Evolutionary conservation across 495 filamentous ascomycete species (phyloP).

Genomic region (Choiromyces venosus): DNA sequence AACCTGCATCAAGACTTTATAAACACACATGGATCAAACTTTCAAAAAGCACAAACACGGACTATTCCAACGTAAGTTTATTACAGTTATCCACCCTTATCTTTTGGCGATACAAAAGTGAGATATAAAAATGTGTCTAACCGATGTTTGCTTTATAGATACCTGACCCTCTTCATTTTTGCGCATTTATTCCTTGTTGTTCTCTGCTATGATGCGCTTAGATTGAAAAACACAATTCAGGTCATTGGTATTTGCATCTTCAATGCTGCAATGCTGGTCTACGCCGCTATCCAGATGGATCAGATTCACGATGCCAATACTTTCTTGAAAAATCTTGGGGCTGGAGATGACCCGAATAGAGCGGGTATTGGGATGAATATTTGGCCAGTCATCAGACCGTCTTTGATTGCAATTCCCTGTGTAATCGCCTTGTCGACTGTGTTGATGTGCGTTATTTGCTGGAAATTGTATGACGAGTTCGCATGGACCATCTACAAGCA

Average conservation of each 20-base stretch:
- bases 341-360: slow-evolving; percentile 25
- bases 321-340: slow-evolving; percentile 43
- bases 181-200: slow-evolving; percentile 87
- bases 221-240: slow-evolving; percentile 97
- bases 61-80: slow-evolving; percentile 45
- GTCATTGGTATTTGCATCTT: slow-evolving; percentile 90
- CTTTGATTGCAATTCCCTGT: slow-evolving; percentile 76
- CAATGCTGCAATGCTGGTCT: slow-evolving; percentile 84
- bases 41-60: slow-evolving; percentile 40
- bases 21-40: slow-evolving; percentile 19
- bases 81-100: neutral
- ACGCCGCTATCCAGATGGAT: slow-evolving; percentile 84
- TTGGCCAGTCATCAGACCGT: slow-evolving; percentile 65
- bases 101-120: slow-evolving; percentile 1
- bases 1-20: slow-evolving; percentile 45
- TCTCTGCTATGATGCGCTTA: slow-evolving; percentile 85
- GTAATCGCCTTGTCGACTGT: slow-evolving; percentile 72
- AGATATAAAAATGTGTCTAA: slow-evolving; percentile 44
- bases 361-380: slow-evolving; percentile 47
- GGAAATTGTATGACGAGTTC: slow-evolving; percentile 97
- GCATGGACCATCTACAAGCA: slow-evolving; percentile 99
- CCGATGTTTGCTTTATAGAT: slow-evolving; percentile 66
- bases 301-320: slow-evolving; percentile 71
- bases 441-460: slow-evolving; percentile 68
- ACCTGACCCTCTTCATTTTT: slow-evolving; percentile 94